Evolutionary conservation across 2,329 filamentous ascomycete species (phyloP).

Genomic region (Calonectria pteridis): DNA sequence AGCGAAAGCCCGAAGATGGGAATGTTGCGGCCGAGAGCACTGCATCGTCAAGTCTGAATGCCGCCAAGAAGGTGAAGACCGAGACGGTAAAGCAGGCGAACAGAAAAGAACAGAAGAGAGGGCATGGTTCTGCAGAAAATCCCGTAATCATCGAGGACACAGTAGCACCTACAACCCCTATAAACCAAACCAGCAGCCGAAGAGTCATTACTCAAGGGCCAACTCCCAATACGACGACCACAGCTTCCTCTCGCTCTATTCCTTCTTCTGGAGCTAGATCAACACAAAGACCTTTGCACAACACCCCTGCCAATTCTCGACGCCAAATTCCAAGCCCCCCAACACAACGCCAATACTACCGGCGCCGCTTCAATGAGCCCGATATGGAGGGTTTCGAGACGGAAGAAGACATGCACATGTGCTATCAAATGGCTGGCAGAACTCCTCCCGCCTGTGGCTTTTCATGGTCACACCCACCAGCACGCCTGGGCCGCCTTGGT

Average conservation of each 20-base stretch:
- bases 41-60: background rate
- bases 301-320: background rate
- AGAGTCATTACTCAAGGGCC: background rate
- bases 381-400: background rate
- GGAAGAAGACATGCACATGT: background rate
- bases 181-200: background rate
- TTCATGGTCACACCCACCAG: background rate
- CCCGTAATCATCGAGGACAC: background rate
- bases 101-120: background rate
- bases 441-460: background rate
- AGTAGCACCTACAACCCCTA: background rate
- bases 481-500: background rate
- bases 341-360: background rate
- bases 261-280: background rate
- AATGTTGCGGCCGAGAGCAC: too few species aligned
- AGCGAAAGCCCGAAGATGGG: background rate
- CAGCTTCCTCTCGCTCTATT: background rate
- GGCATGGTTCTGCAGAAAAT: background rate
- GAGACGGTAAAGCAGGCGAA: background rate
- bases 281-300: background rate
- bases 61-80: background rate
- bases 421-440: background rate
- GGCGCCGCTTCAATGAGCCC: background rate
- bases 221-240: background rate
- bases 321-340: background rate